Evolutionary conservation across 306 rosid species (phyloP), one percentile per base, ranked within the genome.

Genomic region (Neltuma alba): DNA sequence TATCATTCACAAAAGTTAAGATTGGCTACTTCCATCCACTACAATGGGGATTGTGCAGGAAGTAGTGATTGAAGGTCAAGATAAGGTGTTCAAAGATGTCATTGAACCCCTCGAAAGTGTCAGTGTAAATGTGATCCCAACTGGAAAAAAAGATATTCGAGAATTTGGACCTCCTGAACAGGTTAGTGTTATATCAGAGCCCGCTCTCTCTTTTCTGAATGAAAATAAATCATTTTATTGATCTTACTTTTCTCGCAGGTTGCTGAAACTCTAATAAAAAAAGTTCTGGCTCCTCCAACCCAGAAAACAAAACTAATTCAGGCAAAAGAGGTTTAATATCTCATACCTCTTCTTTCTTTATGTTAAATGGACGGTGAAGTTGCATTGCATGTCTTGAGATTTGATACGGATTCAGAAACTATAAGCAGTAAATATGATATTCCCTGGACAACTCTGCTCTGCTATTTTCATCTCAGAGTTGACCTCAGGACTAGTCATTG

Each of bases 1-100:
- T 9, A 68, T 78, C 74, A 63, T 23, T 55, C 62, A 65, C 7
- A 60, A 74, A 77, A 77, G 52, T 80, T 76, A 81, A 55, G 82
- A 77, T 72, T 66, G 57, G 76, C 57, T 79, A 54, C 23, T 55
- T 82, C 52, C 18, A 8, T 86, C 72, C 71, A 38, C 61, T 65
- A 58, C 66, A 70, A 75, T n/a, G 84, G 80, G 87, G 89, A 82
- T 79, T 54, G 71, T 44, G 80, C 93, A 94, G 94, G 99, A 96
- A 87, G 89, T 91, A 63, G 84, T 85, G 79, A 80, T 96, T 74
- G 96, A 89, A 73, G 99, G 98, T 70, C 91, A 96, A 87, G 99
- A 93, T 87, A 96, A 96, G 93, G 99, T 96, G 80, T 93, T 87
- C 80, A 96, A 96, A 86, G 99, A 96, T 83, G 96, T 96, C 72